Evolutionary conservation across 139 green algal genomes (phyloP).

Genomic region (Picocystis salinarum): DNA sequence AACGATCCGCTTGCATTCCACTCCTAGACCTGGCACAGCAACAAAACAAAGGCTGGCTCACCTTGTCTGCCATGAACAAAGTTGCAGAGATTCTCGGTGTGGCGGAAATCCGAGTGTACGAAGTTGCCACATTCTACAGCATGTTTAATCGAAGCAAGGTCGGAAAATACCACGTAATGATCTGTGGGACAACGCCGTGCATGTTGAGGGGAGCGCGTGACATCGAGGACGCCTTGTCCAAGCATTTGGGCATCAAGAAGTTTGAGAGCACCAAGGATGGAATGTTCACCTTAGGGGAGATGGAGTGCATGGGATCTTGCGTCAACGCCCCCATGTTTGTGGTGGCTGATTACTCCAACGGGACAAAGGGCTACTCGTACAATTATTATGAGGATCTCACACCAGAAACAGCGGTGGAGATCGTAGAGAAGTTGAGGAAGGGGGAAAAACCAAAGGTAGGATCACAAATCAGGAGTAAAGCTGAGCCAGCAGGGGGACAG

Average conservation of each 20-base stretch:
- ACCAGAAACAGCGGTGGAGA: constrained; percentile 39
- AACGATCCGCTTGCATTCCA: constrained; percentile 76
- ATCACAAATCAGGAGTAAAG: constrained; percentile 50
- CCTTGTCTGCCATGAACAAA: constrained; percentile 76
- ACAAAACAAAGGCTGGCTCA: constrained; percentile 80
- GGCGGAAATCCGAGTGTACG: constrained; percentile 81
- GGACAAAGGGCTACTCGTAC: constrained; percentile 35
- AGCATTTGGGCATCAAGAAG: constrained; percentile 49
- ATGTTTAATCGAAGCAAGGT: constrained; percentile 97
- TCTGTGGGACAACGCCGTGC: constrained; percentile 93
- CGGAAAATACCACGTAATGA: constrained; percentile 92
- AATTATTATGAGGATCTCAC: constrained; percentile 94
- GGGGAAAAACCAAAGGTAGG: constrained; percentile 48
- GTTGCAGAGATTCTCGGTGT: constrained; percentile 17
- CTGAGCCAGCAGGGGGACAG: constrained; percentile 45
- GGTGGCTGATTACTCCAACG: constrained; percentile 64
- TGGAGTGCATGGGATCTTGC: constrained; percentile 99
- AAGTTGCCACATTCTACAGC: constrained; percentile 97
- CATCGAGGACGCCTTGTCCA: constrained; percentile 50
- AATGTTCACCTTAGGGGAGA: constrained; percentile 93
- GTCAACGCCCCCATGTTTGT: constrained; percentile 98
- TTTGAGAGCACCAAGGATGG: constrained; percentile 64
- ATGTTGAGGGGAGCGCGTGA: constrained; percentile 49
- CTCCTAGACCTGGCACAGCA: constrained; percentile 94
- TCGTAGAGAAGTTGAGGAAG: constrained; percentile 48